phyloP scores from a whole-genome alignment of 2,329 filamentous ascomycete species.

The Fusarium vanettenii region DNA sequence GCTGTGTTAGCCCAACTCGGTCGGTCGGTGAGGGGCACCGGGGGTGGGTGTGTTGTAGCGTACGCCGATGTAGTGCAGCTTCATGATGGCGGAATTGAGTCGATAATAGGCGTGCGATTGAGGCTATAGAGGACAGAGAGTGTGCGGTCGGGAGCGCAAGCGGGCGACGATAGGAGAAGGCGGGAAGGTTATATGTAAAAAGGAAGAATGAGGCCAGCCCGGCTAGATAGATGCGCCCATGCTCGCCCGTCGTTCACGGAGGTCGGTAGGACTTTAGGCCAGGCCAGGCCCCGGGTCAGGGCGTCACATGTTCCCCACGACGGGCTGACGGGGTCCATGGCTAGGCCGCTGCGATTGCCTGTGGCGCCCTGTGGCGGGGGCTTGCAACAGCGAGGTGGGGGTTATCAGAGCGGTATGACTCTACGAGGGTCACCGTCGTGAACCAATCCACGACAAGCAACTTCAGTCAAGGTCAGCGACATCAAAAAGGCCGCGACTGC shows the following conservation, averaged over 20 bases:
- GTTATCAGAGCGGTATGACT: constrained; percentile 35
- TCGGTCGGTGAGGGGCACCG: constrained; percentile 42
- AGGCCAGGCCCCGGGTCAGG: neutral
- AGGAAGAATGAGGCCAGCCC: constrained; percentile 10
- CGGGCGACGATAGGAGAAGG: neutral
- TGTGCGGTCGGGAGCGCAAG: neutral
- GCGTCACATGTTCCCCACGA: constrained; percentile 45
- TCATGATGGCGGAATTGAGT: constrained; percentile 68
- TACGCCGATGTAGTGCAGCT: constrained; percentile 90
- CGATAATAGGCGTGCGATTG: constrained; percentile 2
- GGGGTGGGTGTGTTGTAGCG: constrained; percentile 46
- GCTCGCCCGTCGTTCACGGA: constrained; percentile 27
- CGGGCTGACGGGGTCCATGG: constrained; percentile 26
- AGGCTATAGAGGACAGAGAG: neutral
- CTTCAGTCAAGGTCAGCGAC: constrained; percentile 14
- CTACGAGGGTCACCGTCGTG: constrained; percentile 27
- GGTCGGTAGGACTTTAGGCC: constrained; percentile 21
- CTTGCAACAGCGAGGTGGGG: constrained; percentile 29
- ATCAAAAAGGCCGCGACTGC: constrained; percentile 26
- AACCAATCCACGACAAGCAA: constrained; percentile 30
- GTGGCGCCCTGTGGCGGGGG: constrained; percentile 32
- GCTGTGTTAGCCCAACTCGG: constrained; percentile 38
- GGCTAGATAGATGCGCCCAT: constrained; percentile 20
- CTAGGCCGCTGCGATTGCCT: constrained; percentile 30
- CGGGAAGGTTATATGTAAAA: constrained; percentile 14